Percentiles rank a stretch among this genome's conserved stretches.
Evolutionary conservation across 148 eudicot species (phyloP).

Genomic region (Mesembryanthemum crystallinum): DNA sequence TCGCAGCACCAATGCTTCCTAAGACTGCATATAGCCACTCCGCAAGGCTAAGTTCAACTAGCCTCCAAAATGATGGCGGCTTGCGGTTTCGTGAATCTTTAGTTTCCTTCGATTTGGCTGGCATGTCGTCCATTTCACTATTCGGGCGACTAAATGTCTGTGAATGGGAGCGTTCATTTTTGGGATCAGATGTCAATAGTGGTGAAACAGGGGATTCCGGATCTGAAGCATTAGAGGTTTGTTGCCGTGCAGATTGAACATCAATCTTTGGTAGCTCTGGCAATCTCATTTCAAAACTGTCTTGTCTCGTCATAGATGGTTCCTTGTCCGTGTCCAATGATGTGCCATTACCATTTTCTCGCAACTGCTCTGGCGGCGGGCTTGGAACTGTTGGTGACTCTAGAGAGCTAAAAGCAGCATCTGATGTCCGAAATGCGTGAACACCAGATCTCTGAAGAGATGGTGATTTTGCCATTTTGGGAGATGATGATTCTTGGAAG

Average conservation of each 20-base stretch:
- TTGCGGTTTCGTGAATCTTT: constrained; percentile 40
- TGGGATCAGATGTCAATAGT: constrained; percentile 92
- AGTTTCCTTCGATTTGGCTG: constrained; percentile 36
- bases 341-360: constrained; percentile 79
- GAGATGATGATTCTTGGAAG: constrained; percentile 89
- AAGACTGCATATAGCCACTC: constrained; percentile 99
- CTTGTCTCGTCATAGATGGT: constrained; percentile 85
- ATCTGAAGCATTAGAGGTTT: constrained; percentile 59
- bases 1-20: constrained; percentile 95
- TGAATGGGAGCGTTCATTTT: constrained; percentile 94
- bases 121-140: constrained; percentile 52
- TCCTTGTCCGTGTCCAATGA: constrained; percentile 63
- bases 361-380: constrained; percentile 74
- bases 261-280: constrained; percentile 93
- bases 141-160: constrained; percentile 92
- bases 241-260: constrained; percentile 56
- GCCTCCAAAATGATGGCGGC: constrained; percentile 92
- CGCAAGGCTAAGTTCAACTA: constrained; percentile 91
- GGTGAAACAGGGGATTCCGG: constrained; percentile 99
- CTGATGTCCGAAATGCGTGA: constrained; percentile 58
- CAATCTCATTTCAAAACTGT: constrained; percentile 90
- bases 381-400: constrained; percentile 76
- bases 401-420: constrained; percentile 63
- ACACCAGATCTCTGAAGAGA: constrained; percentile 83
- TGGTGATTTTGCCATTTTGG: constrained; percentile 90